phyloP scores from a whole-genome alignment of 2,329 filamentous ascomycete genomes.

The Claviceps sp. region DNA sequence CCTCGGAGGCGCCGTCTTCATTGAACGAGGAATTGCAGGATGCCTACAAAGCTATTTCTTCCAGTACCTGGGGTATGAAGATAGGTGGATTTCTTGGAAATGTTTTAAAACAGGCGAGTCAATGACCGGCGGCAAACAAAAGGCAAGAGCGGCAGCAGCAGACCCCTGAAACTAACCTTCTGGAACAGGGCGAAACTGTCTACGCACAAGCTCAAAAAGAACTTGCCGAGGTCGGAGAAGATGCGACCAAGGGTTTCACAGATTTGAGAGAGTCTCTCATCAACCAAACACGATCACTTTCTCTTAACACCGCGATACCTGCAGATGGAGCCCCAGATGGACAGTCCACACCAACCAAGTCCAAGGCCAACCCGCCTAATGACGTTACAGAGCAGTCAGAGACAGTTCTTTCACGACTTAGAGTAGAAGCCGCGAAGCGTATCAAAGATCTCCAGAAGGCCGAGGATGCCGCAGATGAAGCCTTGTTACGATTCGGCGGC shows the following conservation, averaged over 20 bases:
- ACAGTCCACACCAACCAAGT: conserved; percentile 33
- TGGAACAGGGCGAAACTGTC: conserved; percentile 54
- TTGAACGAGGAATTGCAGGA: conserved; percentile 86
- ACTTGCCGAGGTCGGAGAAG: conserved; percentile 62
- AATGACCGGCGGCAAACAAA: neutral
- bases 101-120: conserved; percentile 74
- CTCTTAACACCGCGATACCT: conserved; percentile 36
- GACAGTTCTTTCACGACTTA: conserved; percentile 63
- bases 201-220: conserved; percentile 83
- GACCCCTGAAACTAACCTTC: conserved; percentile 2
- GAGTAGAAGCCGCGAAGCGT: conserved; percentile 63
- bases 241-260: conserved; percentile 69
- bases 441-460: conserved; percentile 82
- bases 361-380: conserved; percentile 25
- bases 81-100: conserved; percentile 81
- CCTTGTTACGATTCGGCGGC: conserved; percentile 77
- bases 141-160: neutral
- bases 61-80: conserved; percentile 78
- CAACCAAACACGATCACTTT: conserved; percentile 60
- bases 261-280: conserved; percentile 55
- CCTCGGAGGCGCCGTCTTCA: conserved; percentile 36
- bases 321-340: conserved; percentile 18
- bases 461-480: conserved; percentile 93
- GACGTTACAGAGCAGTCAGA: conserved; percentile 35
- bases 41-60: conserved; percentile 85